phyloP scores from a whole-genome alignment of 148 eudicot species.

The Dianthus caryophyllus region DNA sequence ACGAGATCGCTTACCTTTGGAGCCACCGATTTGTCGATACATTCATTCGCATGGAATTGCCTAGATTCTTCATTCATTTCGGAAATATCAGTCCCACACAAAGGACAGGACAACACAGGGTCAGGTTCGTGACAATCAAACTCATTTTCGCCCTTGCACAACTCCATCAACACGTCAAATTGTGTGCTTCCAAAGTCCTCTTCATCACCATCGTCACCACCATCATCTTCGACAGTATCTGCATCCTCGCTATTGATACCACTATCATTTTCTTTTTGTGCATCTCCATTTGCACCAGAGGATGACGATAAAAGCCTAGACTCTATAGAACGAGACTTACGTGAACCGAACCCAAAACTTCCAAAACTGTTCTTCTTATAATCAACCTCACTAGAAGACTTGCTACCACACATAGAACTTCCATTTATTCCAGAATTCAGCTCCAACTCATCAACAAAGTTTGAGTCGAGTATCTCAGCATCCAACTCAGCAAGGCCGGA shows the following conservation, averaged over 20 bases:
- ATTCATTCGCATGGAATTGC: constrained; percentile 66
- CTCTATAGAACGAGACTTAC: constrained; percentile 35
- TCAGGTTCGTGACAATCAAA: constrained; percentile 3
- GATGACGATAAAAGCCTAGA: constrained; percentile 37
- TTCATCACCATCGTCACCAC: constrained; percentile 17
- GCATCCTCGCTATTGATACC: constrained; percentile 9
- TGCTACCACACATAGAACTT: constrained; percentile 6
- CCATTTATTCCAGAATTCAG: background rate
- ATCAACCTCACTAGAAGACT: constrained; percentile 17
- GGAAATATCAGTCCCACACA: constrained; percentile 70
- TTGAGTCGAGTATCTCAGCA: constrained; percentile 8
- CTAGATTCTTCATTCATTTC: constrained; percentile 41
- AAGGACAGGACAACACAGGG: constrained; percentile 50
- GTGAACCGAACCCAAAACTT: background rate
- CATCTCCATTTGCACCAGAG: constrained; percentile 7
- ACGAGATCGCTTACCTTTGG: constrained; percentile 29
- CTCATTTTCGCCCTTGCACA: constrained; percentile 46
- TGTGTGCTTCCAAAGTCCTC: constrained; percentile 39
- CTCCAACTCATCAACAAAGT: background rate
- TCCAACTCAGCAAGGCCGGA: constrained; percentile 24
- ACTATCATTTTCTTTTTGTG: constrained; percentile 10
- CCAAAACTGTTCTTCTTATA: constrained; percentile 7
- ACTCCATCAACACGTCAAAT: constrained; percentile 52
- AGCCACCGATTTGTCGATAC: constrained; percentile 56
- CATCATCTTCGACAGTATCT: constrained; percentile 2